Percentiles rank a stretch among this genome's conserved stretches.
These are phyloP conservation scores for Plasmodium reichenowi DNA, from an alignment of 169 alveolate species.

Conservation along the genomic window DNA sequence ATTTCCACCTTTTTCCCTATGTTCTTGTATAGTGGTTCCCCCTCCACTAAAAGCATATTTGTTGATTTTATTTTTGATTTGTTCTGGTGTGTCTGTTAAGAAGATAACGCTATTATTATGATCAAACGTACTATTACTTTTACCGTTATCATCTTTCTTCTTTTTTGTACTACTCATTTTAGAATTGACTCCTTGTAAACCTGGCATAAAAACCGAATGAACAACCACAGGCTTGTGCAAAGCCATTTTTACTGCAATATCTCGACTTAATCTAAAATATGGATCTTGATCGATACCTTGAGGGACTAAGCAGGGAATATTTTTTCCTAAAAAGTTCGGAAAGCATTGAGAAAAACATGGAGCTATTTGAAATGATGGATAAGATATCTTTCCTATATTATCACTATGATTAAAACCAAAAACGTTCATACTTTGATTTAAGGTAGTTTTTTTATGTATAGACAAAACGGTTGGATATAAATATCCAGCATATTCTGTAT, in stretches of 20 bases:
- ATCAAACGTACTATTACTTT: constrained; percentile 90
- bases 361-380: constrained; percentile 98
- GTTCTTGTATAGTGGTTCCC: constrained; percentile 94
- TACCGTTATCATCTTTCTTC: constrained; percentile 88
- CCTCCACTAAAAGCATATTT: constrained; percentile 98
- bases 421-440: constrained; percentile 93
- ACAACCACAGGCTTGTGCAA: constrained; percentile 94
- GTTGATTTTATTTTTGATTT: constrained; percentile 95
- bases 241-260: constrained; percentile 96
- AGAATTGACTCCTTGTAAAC: constrained; percentile 95
- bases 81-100: constrained; percentile 95
- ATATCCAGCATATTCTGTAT: constrained; percentile 91
- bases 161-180: constrained; percentile 93
- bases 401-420: constrained; percentile 95
- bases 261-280: constrained; percentile 98
- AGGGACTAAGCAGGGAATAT: constrained; percentile 95
- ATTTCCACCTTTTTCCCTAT: constrained; percentile 95
- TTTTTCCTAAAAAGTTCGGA: constrained; percentile 93
- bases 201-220: constrained; percentile 98
- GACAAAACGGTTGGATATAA: constrained; percentile 93
- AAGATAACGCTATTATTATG: constrained; percentile 94
- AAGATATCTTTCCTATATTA: constrained; percentile 96
- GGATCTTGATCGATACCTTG: constrained; percentile 99
- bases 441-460: constrained; percentile 95
- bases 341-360: constrained; percentile 96